Evolutionary conservation across 2,329 filamentous ascomycete species (phyloP).

Genomic region (Metarhizium album): DNA sequence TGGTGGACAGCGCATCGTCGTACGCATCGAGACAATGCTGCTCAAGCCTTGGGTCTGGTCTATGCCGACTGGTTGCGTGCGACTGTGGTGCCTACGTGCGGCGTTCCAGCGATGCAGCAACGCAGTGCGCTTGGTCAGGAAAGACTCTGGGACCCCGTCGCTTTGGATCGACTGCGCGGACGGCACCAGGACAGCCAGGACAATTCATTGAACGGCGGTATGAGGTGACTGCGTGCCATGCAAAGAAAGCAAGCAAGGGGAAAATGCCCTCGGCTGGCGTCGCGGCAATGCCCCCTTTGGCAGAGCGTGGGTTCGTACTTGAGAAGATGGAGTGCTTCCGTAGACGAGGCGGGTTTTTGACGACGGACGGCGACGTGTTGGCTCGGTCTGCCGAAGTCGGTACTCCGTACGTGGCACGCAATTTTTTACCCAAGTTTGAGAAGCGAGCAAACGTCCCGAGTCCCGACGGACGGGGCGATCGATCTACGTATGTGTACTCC

Average conservation of each 20-base stretch:
- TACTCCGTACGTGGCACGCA: neutral
- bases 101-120: neutral
- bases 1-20: conserved; percentile 41
- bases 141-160: neutral
- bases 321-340: no score
- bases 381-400: neutral
- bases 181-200: neutral
- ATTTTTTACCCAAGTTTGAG: neutral
- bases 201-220: conserved; percentile 3
- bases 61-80: neutral
- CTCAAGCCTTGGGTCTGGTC: neutral
- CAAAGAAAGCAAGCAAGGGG: neutral
- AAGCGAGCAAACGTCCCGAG: no score
- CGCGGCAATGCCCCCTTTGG: no score
- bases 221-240: neutral
- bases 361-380: neutral
- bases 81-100: neutral
- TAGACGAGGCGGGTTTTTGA: neutral
- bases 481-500: no score
- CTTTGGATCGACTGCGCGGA: neutral
- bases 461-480: no score
- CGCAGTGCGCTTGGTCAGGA: neutral
- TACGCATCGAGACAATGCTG: conserved; percentile 1
- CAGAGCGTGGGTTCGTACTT: no score
- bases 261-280: no score